phyloP scores from a whole-genome alignment of 306 rosid species.

The Hippophae gyantsensis region DNA sequence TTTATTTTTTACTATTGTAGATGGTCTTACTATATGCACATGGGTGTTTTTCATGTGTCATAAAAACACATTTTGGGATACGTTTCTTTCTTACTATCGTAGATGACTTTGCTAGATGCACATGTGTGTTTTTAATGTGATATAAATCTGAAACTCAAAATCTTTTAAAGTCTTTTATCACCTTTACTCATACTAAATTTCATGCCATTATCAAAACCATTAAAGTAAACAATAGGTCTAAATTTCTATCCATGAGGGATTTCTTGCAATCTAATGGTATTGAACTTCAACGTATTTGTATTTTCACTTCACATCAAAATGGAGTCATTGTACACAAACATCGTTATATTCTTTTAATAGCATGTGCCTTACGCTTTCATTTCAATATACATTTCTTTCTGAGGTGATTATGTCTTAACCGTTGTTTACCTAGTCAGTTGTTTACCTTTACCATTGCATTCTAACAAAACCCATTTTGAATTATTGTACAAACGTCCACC shows the following conservation, averaged over 20 bases:
- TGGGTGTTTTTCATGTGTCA: slow-evolving; percentile 1
- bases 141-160: slow-evolving; percentile 4
- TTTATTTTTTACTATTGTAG: slow-evolving; percentile 7
- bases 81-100: slow-evolving; percentile 9
- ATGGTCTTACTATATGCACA: slow-evolving; percentile 5
- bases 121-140: slow-evolving; percentile 2
- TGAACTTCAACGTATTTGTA: slow-evolving; percentile 13
- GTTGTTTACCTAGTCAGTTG: slow-evolving; percentile 2
- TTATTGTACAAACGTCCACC: slow-evolving; percentile 12
- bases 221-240: too few relatives aligned
- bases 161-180: slow-evolving; percentile 1
- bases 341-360: too few relatives aligned
- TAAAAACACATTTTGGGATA: background rate
- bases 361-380: background rate
- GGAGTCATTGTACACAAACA: too few relatives aligned
- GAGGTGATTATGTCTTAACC: slow-evolving; percentile 11
- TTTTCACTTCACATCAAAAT: background rate
- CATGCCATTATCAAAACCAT: background rate
- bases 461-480: slow-evolving; percentile 18
- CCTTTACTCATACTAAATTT: slow-evolving; percentile 7
- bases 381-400: slow-evolving; percentile 7
- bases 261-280: slow-evolving; percentile 1
- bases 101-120: slow-evolving; percentile 6
- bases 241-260: too few relatives aligned
- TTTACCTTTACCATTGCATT: slow-evolving; percentile 12